phyloP scores from a whole-genome alignment of 2,329 filamentous ascomycete genomes.

The Xylaria sp. region DNA sequence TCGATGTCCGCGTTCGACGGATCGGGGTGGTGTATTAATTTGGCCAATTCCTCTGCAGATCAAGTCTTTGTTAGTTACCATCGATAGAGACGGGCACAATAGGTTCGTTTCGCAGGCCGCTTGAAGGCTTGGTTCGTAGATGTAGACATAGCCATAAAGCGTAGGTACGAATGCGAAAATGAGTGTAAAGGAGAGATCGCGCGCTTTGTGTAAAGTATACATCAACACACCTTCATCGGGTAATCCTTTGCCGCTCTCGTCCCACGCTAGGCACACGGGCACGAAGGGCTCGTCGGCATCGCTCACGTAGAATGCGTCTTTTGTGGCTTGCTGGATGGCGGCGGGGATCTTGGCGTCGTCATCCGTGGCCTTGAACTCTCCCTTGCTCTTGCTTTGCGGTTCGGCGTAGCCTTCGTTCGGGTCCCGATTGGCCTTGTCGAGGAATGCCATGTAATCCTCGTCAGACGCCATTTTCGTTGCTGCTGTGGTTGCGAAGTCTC shows the following conservation, averaged over 20 bases:
- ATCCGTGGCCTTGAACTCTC: constrained; percentile 65
- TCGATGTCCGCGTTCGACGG: constrained; percentile 67
- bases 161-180: background rate
- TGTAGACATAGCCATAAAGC: background rate
- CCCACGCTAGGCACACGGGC: constrained; percentile 75
- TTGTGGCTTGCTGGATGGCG: constrained; percentile 61
- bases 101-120: background rate
- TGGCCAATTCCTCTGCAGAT: constrained; percentile 72
- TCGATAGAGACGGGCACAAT: background rate
- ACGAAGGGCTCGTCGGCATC: constrained; percentile 90
- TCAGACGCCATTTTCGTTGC: constrained; percentile 73
- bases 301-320: constrained; percentile 76
- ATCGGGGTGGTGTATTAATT: constrained; percentile 69
- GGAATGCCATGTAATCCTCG: constrained; percentile 84
- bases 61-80: constrained; percentile 15
- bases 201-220: background rate
- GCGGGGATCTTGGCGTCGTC: constrained; percentile 69
- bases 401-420: constrained; percentile 68
- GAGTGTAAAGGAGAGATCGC: background rate
- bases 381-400: constrained; percentile 44
- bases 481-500: constrained; percentile 26
- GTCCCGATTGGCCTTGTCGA: constrained; percentile 87
- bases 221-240: constrained; percentile 69
- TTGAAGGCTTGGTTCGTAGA: background rate
- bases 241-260: constrained; percentile 61